These are phyloP conservation scores for Haplosporangium sp. DNA, from an alignment of 371 early-diverging fungal genomes.

Conservation along the genomic window DNA sequence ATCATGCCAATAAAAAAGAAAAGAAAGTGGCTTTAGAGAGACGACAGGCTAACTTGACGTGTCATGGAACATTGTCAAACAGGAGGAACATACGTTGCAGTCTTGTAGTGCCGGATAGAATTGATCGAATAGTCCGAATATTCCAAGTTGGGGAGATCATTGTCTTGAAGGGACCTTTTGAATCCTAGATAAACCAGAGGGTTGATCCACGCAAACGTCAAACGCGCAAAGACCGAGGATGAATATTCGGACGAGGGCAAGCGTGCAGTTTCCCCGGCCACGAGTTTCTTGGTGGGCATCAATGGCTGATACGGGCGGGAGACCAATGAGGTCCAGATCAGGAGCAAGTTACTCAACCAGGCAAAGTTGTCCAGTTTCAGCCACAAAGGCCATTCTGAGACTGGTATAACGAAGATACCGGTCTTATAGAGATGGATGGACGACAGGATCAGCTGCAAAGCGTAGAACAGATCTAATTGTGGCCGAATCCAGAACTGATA, in stretches of 20 bases:
- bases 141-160: conserved; percentile 60
- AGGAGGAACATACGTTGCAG: conserved; percentile 12
- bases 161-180: conserved; percentile 60
- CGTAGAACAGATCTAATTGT: conserved; percentile 36
- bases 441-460: conserved; percentile 25
- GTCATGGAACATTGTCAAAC: not conserved
- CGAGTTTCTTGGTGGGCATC: conserved; percentile 6
- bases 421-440: conserved; percentile 22
- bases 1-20: not conserved
- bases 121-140: conserved; percentile 28
- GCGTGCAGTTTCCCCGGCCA: conserved; percentile 37
- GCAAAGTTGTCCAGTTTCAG: conserved; percentile 20
- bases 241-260: conserved; percentile 60
- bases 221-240: conserved; percentile 61
- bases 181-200: conserved; percentile 65
- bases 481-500: conserved; percentile 41
- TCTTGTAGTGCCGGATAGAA: conserved; percentile 9
- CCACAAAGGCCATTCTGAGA: conserved; percentile 30
- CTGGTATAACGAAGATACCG: conserved; percentile 12
- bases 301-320: conserved; percentile 31
- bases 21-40: not conserved
- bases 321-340: conserved; percentile 31
- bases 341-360: conserved; percentile 10
- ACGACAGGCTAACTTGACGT: not conserved
- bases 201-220: conserved; percentile 66